phyloP scores from a whole-genome alignment of 352 stramenopile species.

The Phytophthora hibernalis region DNA sequence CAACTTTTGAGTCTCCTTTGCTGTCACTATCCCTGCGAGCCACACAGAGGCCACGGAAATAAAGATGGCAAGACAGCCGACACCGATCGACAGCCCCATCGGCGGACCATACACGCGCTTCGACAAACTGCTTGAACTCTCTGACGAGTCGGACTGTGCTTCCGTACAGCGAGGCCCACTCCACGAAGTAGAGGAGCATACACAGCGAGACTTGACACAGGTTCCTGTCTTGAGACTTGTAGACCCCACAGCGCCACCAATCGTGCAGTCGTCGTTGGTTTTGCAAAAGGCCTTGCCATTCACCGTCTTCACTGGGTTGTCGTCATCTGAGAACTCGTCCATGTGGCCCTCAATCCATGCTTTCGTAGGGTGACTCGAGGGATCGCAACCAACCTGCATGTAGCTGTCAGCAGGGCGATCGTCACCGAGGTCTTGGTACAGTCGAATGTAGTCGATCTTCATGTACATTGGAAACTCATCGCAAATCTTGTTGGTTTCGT shows the following conservation, averaged over 20 bases:
- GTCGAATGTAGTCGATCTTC: constrained; percentile 76
- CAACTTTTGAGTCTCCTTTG: constrained; percentile 29
- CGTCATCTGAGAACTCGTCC: constrained; percentile 63
- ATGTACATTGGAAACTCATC: constrained; percentile 80
- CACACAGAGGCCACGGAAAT: constrained; percentile 44
- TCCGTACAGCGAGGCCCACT: constrained; percentile 57
- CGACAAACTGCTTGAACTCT: constrained; percentile 37
- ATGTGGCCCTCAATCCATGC: constrained; percentile 73
- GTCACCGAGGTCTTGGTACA: constrained; percentile 64
- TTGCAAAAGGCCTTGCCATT: constrained; percentile 58
- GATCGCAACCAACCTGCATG: constrained; percentile 71
- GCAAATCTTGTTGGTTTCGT: constrained; percentile 57
- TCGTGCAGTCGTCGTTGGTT: constrained; percentile 64
- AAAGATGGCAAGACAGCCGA: constrained; percentile 42
- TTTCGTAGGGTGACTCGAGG: constrained; percentile 60
- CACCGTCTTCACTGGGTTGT: constrained; percentile 57
- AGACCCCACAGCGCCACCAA: constrained; percentile 32
- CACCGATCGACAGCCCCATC: constrained; percentile 43
- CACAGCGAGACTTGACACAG: constrained; percentile 64
- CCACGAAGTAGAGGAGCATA: constrained; percentile 59
- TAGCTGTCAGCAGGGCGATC: constrained; percentile 49
- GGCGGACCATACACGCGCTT: constrained; percentile 48
- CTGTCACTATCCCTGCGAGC: constrained; percentile 30
- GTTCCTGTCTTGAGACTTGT: constrained; percentile 48
- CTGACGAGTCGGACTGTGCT: constrained; percentile 38